Conservation (phyloP, 176 grass and related monocot genomes). For the Guadua angustifolia region DNA sequence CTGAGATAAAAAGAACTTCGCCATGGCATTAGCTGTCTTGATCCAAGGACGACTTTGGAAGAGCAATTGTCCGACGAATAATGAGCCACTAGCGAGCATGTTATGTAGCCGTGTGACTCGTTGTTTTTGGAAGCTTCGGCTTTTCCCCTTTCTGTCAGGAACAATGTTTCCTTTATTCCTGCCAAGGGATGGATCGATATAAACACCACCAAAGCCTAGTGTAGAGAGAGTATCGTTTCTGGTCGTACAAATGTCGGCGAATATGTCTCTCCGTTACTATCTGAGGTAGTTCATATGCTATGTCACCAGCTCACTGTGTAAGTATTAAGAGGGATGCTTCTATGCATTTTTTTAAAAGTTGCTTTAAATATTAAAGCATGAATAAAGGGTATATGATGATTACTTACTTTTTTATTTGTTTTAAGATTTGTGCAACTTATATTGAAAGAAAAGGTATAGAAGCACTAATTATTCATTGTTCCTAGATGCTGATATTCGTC, state of each 20-base stretch:
- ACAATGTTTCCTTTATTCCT: slow-evolving; percentile 21
- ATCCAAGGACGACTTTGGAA: slow-evolving; percentile 8
- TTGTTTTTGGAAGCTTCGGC: not conserved
- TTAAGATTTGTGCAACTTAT: too few species aligned
- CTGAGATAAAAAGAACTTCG: slow-evolving; percentile 13
- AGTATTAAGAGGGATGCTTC: not conserved
- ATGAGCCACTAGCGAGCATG: not conserved
- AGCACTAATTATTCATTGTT: not conserved
- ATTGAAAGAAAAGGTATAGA: too few species aligned
- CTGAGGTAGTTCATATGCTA: not conserved
- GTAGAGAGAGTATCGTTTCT: not conserved
- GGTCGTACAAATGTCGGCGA: not conserved
- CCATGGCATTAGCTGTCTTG: not conserved
- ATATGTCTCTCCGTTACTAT: not conserved
- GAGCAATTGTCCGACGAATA: not conserved
- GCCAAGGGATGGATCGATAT: not conserved
- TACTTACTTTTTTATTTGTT: too few species aligned
- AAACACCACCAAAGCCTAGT: not conserved
- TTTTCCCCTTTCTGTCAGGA: not conserved
- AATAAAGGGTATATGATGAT: too few species aligned
- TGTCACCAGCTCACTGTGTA: not conserved
- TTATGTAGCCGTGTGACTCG: not conserved
- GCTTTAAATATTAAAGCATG: too few species aligned
- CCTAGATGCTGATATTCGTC: not conserved
- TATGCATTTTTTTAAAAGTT: too few species aligned